These are phyloP conservation scores for Casuarina glauca DNA, from an alignment of 306 rosid genomes.

Conservation along the genomic window DNA sequence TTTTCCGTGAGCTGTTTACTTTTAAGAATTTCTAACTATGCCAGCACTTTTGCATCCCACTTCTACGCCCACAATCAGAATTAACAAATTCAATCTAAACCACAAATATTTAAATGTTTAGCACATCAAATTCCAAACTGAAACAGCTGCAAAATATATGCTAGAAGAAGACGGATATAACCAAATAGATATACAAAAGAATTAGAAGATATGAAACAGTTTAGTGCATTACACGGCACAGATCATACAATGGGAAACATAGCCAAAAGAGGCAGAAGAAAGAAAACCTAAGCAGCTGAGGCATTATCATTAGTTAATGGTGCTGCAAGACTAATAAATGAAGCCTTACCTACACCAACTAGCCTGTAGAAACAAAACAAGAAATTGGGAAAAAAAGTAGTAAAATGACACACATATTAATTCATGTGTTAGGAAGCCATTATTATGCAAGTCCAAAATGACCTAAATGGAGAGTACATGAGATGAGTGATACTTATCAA, in stretches of 20 bases:
- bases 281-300: slow-evolving; percentile 66
- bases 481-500: not conserved
- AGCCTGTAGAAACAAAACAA: slow-evolving; percentile 48
- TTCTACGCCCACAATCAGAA: not conserved
- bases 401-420: not conserved
- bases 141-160: not conserved
- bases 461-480: slow-evolving; percentile 4
- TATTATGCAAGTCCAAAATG: slow-evolving; percentile 13
- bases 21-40: not conserved
- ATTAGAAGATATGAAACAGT: not conserved
- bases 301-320: slow-evolving; percentile 93
- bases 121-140: not conserved
- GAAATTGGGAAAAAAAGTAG: not conserved
- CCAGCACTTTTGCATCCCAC: not conserved
- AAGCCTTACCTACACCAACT: slow-evolving; percentile 93
- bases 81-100: not conserved
- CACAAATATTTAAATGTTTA: not conserved
- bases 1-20: too few relatives aligned
- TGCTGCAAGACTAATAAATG: slow-evolving; percentile 90
- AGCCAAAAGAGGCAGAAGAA: not conserved
- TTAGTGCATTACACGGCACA: slow-evolving; percentile 16
- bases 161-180: not conserved
- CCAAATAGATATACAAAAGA: not conserved
- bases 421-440: slow-evolving; percentile 1
- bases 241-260: slow-evolving; percentile 14